phyloP scores from a whole-genome alignment of 2,329 filamentous ascomycete species.

The Cryphonectria japonica region DNA sequence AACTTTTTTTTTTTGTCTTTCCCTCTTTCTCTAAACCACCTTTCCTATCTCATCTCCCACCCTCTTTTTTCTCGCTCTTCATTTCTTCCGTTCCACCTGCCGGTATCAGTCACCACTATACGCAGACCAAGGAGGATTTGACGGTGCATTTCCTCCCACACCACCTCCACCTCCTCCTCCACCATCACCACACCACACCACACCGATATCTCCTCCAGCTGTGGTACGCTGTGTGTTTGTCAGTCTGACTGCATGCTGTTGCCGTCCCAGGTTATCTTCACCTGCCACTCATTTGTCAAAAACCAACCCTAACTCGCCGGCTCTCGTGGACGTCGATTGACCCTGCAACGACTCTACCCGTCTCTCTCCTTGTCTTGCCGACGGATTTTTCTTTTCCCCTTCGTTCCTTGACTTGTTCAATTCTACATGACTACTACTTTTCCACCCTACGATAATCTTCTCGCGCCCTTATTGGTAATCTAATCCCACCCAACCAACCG shows the following conservation, averaged over 20 bases:
- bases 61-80: neutral
- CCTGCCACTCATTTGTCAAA: conserved; percentile 24
- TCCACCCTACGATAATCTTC: conserved; percentile 6
- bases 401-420: conserved; percentile 1
- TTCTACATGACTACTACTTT: neutral
- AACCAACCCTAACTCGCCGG: conserved; percentile 3
- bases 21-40: neutral
- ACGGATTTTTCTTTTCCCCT: neutral
- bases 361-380: neutral
- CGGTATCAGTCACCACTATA: conserved; percentile 4
- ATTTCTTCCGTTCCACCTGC: conserved; percentile 4
- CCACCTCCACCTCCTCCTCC: neutral
- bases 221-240: neutral
- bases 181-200: conserved; percentile 1
- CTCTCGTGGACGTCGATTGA: conserved; percentile 14
- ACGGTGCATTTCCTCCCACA: neutral
- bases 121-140: neutral
- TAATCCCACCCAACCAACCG: conserved; percentile 4
- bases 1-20: neutral
- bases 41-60: conserved; percentile 8
- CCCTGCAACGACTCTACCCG: conserved; percentile 14
- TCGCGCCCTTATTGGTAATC: conserved; percentile 8
- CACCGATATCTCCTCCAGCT: neutral
- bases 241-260: conserved; percentile 1
- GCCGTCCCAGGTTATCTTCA: conserved; percentile 16